Conservation (phyloP, 2,329 filamentous ascomycete genomes). For the Aureobasidium sp. region DNA sequence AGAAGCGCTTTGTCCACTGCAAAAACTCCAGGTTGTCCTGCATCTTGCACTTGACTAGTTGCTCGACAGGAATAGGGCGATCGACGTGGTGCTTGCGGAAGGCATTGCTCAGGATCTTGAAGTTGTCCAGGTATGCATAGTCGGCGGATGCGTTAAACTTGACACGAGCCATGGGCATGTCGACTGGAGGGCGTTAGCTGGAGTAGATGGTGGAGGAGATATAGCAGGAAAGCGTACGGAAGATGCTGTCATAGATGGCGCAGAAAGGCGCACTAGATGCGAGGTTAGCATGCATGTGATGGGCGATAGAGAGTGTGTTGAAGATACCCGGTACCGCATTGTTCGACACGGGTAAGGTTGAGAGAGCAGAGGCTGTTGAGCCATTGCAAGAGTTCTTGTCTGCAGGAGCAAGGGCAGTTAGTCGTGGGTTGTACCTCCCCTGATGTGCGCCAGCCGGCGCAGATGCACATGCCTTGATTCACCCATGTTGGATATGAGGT, state of each 20-base stretch:
- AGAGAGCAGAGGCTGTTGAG: slow-evolving; percentile 96
- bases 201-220: neutral
- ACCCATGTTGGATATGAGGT: slow-evolving; percentile 12
- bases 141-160: slow-evolving; percentile 98
- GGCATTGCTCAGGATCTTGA: slow-evolving; percentile 88
- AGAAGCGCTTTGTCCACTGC: slow-evolving; percentile 93
- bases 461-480: slow-evolving; percentile 16
- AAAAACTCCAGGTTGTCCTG: slow-evolving; percentile 99
- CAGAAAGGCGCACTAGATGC: slow-evolving; percentile 74
- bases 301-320: neutral
- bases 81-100: slow-evolving; percentile 85
- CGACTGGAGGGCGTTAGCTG: slow-evolving; percentile 40
- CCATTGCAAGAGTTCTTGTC: slow-evolving; percentile 95
- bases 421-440: neutral
- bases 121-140: slow-evolving; percentile 97
- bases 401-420: slow-evolving; percentile 31
- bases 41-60: slow-evolving; percentile 97
- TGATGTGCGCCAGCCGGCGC: neutral
- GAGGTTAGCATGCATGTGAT: neutral
- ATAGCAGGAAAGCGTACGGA: slow-evolving; percentile 45
- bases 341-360: slow-evolving; percentile 96
- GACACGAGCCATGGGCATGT: slow-evolving; percentile 89
- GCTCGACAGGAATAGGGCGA: slow-evolving; percentile 79
- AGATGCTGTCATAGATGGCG: slow-evolving; percentile 98
- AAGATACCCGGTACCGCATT: slow-evolving; percentile 91